A percentile compares a stretch with the other conserved stretches of the same genome.
Conservation (phyloP, 495 filamentous ascomycete genomes). For the Hypomontagnella submonticulosa region DNA sequence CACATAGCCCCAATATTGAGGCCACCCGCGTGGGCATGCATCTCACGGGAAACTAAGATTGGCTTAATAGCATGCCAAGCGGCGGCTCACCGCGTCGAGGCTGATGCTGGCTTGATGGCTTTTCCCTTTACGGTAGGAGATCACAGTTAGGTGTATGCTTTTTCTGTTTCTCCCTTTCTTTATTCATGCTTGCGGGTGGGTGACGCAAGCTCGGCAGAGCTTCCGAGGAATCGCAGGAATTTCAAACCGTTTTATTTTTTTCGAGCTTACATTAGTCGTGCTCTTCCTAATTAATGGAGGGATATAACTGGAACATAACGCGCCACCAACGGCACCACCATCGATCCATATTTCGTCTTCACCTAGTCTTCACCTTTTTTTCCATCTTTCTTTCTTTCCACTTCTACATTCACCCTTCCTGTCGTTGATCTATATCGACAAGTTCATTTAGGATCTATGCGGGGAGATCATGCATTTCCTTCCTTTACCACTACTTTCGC, state of each 20-base stretch:
- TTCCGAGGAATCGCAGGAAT: conserved; percentile 9
- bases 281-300: background rate
- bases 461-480: conserved; percentile 21
- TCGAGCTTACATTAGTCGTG: conserved; percentile 31
- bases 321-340: conserved; percentile 4
- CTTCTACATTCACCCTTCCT: conserved; percentile 1
- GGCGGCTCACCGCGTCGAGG: conserved; percentile 14
- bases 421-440: conserved; percentile 2
- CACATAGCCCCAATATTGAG: conserved; percentile 16
- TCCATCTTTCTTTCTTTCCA: background rate
- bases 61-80: conserved; percentile 14
- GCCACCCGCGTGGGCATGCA: conserved; percentile 10
- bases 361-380: background rate
- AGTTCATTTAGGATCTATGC: background rate
- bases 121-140: conserved; percentile 24
- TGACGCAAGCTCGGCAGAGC: conserved; percentile 21
- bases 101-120: conserved; percentile 24
- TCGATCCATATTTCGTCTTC: background rate
- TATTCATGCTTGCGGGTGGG: conserved; percentile 17
- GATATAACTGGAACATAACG: conserved; percentile 31
- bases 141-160: conserved; percentile 16
- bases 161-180: conserved; percentile 13
- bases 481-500: conserved; percentile 38
- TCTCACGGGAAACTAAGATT: conserved; percentile 9
- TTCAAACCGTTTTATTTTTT: conserved; percentile 17